Evolutionary conservation across 1,284 basidiomycete species (phyloP), one percentile per base, ranked within the genome.

Genomic region (Waitea zeae): DNA sequence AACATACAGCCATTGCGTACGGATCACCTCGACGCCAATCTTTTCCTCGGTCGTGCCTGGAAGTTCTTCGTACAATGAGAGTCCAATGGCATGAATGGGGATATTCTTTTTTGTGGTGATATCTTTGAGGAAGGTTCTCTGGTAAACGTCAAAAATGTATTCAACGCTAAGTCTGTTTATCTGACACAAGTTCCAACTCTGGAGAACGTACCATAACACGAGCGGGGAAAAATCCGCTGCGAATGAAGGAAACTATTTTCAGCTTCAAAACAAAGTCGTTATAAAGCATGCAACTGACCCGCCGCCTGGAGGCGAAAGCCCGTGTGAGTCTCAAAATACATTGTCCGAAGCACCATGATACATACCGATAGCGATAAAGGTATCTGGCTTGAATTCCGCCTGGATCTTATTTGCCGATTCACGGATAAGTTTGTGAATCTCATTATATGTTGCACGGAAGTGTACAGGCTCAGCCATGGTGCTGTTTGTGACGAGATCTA

Each of bases 201-300:
- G n/a, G 17, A 37, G 13, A 22, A 46, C 62, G 44, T 44, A 80
- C 81, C 66, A 93, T 68, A 35, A 93, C 83, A 41, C 89, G 80
- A 17, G 90, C 88, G 31, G 90, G 89, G 58, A 93, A 89, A 61
- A 93, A 93, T 27, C 89, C 89, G 34, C 89, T 82, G 52, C 36
- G 42, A 36, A 41, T 40, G 34, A 41, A 35, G 34, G n/a, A n/a
- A n/a, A n/a, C n/a, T n/a, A n/a, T n/a, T n/a, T 38, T 46, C 44
- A 41, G 38, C 17, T 11, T 34, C 36, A 44, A 42, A 38, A 33
- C 20, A 37, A 36, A 24, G 36, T 39, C 36, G 29, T 9, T 30
- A 41, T 40, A 41, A 38, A 29, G 36, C 24, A 20, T 31, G 35
- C 33, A 31, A 70, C 77, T 63, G 42, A 81, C 80, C 79, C 79